Evolutionary conservation across 1,284 basidiomycete genomes (phyloP).

Genomic region (Psilocybe mexicana): DNA sequence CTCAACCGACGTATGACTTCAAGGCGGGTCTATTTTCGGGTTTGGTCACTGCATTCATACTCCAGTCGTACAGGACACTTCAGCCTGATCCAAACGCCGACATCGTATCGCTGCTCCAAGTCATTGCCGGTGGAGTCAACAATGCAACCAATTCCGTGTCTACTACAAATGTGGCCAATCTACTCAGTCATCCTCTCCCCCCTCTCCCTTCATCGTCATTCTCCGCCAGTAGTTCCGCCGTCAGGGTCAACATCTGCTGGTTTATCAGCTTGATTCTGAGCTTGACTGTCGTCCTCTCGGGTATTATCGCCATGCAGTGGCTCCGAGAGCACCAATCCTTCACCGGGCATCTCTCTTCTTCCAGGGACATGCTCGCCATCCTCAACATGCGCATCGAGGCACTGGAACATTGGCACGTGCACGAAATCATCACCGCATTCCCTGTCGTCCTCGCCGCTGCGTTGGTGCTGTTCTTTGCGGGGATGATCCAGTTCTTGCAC

Average conservation of each 20-base stretch:
- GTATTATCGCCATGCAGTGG: slow-evolving; percentile 27
- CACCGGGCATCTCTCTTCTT: slow-evolving; percentile 10
- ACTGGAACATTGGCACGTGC: slow-evolving; percentile 22
- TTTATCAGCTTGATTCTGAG: slow-evolving; percentile 27
- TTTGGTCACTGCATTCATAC: slow-evolving; percentile 22
- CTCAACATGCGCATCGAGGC: slow-evolving; percentile 23
- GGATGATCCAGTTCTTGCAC: slow-evolving; percentile 23
- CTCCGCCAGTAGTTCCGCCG: neutral
- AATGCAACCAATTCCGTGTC: slow-evolving; percentile 1
- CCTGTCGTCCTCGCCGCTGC: slow-evolving; percentile 23
- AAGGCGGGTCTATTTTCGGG: slow-evolving; percentile 25
- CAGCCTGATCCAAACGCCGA: slow-evolving; percentile 13
- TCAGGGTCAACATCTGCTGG: slow-evolving; percentile 24
- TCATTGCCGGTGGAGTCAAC: slow-evolving; percentile 17
- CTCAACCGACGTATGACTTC: neutral
- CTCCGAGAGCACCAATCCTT: slow-evolving; percentile 23
- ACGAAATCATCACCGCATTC: slow-evolving; percentile 19
- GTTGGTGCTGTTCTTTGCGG: slow-evolving; percentile 25
- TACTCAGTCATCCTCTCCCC: neutral
- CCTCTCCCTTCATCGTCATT: neutral
- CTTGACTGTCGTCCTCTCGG: slow-evolving; percentile 21
- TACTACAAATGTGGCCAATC: neutral
- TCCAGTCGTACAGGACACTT: slow-evolving; percentile 21
- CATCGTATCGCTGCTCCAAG: slow-evolving; percentile 14
- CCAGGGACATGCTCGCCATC: slow-evolving; percentile 17